Percentiles rank a stretch among this genome's conserved stretches.
Conservation (phyloP, 495 filamentous ascomycete genomes). For the Bacidia gigantensis region DNA sequence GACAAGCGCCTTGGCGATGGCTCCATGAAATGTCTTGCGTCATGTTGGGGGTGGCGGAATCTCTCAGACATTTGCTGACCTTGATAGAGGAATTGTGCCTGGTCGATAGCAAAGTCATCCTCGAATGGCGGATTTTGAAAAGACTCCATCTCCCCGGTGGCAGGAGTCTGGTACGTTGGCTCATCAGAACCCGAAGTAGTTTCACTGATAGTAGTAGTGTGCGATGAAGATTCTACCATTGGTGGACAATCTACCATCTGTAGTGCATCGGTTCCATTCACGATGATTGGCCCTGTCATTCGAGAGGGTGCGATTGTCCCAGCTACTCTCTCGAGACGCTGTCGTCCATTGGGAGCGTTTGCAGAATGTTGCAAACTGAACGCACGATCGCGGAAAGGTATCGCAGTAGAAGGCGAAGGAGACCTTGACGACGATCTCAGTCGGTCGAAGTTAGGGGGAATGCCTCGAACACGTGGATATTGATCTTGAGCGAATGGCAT, state of each 20-base stretch:
- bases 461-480: slow-evolving; percentile 31
- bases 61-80: slow-evolving; percentile 18
- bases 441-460: slow-evolving; percentile 31
- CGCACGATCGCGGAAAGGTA: slow-evolving; percentile 16
- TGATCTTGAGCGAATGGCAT: slow-evolving; percentile 36
- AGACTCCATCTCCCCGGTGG: slow-evolving; percentile 25
- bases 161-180: slow-evolving; percentile 23
- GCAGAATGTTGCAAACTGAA: slow-evolving; percentile 20
- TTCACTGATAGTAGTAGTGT: slow-evolving; percentile 11
- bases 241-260: slow-evolving; percentile 13
- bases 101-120: slow-evolving; percentile 1
- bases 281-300: slow-evolving; percentile 27
- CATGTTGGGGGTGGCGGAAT: slow-evolving; percentile 24
- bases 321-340: slow-evolving; percentile 13
- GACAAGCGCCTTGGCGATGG: slow-evolving; percentile 1
- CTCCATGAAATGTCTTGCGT: slow-evolving; percentile 12
- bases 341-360: slow-evolving; percentile 11
- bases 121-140: slow-evolving; percentile 15
- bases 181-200: slow-evolving; percentile 15
- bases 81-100: slow-evolving; percentile 9
- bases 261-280: slow-evolving; percentile 28
- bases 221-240: slow-evolving; percentile 9
- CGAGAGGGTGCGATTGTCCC: slow-evolving; percentile 7
- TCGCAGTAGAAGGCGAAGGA: slow-evolving; percentile 23
- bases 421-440: slow-evolving; percentile 30